phyloP scores from a whole-genome alignment of 768 basidiomycete genomes.

The Trichaptum fuscoviolaceum region DNA sequence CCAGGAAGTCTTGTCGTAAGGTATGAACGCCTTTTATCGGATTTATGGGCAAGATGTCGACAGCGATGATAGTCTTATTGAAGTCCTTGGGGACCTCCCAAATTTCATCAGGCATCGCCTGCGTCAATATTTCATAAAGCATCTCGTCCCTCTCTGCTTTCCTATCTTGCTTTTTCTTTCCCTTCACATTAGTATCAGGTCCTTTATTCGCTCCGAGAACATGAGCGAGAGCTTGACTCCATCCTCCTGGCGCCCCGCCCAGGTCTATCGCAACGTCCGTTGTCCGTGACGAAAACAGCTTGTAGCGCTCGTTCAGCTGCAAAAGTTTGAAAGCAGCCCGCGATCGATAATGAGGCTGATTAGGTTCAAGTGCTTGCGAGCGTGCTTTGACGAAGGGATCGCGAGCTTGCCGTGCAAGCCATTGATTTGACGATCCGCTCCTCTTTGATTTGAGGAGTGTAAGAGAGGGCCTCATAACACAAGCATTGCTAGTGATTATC shows the following conservation, averaged over 20 bases:
- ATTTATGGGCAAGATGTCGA: slow-evolving; percentile 72
- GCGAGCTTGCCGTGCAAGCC: slow-evolving; percentile 64
- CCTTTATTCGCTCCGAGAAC: background rate
- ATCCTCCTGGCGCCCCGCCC: slow-evolving; percentile 90
- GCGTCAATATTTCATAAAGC: too few species aligned
- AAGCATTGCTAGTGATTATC: background rate
- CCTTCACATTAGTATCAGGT: background rate
- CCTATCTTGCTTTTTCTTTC: background rate
- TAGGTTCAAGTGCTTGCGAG: slow-evolving; percentile 12
- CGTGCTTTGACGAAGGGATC: slow-evolving; percentile 71
- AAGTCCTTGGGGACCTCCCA: background rate
- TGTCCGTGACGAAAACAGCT: slow-evolving; percentile 33
- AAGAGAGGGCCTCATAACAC: slow-evolving; percentile 18
- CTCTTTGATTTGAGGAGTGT: slow-evolving; percentile 23
- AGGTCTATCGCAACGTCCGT: slow-evolving; percentile 74
- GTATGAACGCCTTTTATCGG: slow-evolving; percentile 70
- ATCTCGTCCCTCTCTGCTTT: background rate
- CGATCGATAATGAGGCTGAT: slow-evolving; percentile 57
- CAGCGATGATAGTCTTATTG: slow-evolving; percentile 52
- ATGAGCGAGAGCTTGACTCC: slow-evolving; percentile 77
- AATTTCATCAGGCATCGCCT: background rate
- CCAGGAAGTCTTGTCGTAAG: slow-evolving; percentile 77
- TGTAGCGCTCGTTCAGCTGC: slow-evolving; percentile 61
- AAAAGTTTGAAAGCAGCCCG: slow-evolving; percentile 91
- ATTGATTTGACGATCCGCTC: slow-evolving; percentile 43